Base-by-base conservation (phyloP, 1,284 basidiomycete species). In the Exobasidium cylindrosporum region DNA sequence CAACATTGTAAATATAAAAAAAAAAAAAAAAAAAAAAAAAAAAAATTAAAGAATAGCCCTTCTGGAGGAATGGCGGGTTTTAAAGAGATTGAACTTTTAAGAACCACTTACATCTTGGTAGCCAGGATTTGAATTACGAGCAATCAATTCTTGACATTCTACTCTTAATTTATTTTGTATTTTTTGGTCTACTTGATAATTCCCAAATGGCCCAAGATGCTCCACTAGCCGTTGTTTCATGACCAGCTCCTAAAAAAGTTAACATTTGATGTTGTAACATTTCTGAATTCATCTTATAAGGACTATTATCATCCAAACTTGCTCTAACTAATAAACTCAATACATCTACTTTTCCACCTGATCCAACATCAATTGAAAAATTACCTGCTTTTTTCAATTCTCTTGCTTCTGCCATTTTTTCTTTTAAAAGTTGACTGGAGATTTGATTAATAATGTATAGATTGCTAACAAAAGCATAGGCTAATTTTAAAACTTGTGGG, bases 191-290 rank as follows among this genome's bases (percentile, higher is more conserved):
- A 32, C 82, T 82, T 0, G 86, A 82, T 21, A 91, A 85, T 28
- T 85, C 84, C 74, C 87, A 87, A 1, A 91, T 81, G 61, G 85
- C 86, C 89, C 89, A 92, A 3, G 87, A 85, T 0, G 89, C 81
- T 0, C 87, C 86, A 0, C 86, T 87, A 0, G 86, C 86, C 0
- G 86, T 88, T 0, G 91, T 74, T 57, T 76, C 73, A 57, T 76
- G 72, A 10, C 72, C 73, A 1, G 72, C 74, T 1, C 68, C 69
- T 10, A 75, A 53, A 45, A 75, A 72, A n/a, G 72, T 76, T 10
- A 74, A 64, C 40, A 75, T 69, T 45, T 72, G 67, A 10, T 59
- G 65, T 54, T 54, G 24, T 43, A 72, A 65, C 66, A 68, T 68
- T 44, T 74, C 63, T 17, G 57, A 58, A 21, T 70, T 66, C 7